Evolutionary conservation across 768 basidiomycete species (phyloP).

Genomic region (Calocybe gangraenosa): DNA sequence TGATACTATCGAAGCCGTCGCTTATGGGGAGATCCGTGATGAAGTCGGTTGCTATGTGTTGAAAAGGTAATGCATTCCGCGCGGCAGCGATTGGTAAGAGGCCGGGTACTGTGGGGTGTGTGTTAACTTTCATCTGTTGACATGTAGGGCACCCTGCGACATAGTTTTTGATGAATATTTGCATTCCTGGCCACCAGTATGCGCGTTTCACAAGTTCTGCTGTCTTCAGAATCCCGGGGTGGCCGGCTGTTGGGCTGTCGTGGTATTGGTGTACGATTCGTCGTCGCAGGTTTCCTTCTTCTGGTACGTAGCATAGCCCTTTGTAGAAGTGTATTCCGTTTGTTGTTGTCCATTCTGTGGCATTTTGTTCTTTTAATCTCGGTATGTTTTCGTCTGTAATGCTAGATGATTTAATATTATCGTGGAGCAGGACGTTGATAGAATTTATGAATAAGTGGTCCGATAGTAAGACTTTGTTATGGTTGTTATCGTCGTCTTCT

Average conservation of each 20-base stretch:
- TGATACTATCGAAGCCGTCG: constrained; percentile 26
- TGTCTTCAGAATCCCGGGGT: constrained; percentile 26
- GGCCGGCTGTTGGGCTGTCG: constrained; percentile 23
- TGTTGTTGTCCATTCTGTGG: constrained; percentile 1
- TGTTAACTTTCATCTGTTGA: constrained; percentile 2
- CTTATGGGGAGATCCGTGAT: constrained; percentile 25
- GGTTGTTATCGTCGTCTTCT: not conserved
- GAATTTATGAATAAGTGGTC: too few species aligned
- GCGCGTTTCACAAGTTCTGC: constrained; percentile 5
- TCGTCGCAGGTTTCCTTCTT: constrained; percentile 9
- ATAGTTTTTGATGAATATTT: constrained; percentile 3
- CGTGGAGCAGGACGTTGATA: too few species aligned
- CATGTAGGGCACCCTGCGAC: constrained; percentile 4
- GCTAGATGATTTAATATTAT: too few species aligned
- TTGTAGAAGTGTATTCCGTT: not conserved
- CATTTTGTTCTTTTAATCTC: too few species aligned
- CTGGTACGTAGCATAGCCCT: constrained; percentile 13
- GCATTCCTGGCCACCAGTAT: constrained; percentile 9
- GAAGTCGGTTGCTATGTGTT: constrained; percentile 1
- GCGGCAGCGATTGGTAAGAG: constrained; percentile 27
- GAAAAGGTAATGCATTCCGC: constrained; percentile 18
- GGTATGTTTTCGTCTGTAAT: too few species aligned
- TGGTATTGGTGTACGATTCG: constrained; percentile 20
- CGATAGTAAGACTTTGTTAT: too few species aligned
- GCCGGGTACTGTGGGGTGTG: constrained; percentile 4